Evolutionary conservation across 805 yeast species (phyloP), one percentile per base, ranked within the genome.

Genomic region (Ogataea methanolica): DNA sequence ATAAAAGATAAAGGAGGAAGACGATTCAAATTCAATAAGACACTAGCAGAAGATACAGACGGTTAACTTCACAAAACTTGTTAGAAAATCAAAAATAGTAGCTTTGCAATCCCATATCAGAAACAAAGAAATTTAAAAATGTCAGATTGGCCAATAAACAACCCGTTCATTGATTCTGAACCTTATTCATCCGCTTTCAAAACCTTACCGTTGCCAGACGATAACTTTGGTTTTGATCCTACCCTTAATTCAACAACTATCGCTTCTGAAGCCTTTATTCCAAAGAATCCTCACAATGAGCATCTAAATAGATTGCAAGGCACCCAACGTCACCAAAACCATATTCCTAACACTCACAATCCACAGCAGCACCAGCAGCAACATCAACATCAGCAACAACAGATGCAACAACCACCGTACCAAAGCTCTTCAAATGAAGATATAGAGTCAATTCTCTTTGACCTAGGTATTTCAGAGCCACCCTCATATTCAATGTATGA

Each of bases 191-290:
- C 61, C 43, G 49, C 53, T 42, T 63, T 66, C 57, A 67, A 66
- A 42, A 62, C 72, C 9, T 61, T 75, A 7, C 77, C 81, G 2
- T 59, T 76, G 38, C 83, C 83, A 1, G 76, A 75, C 46, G 83
- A 81, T 45, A 78, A 76, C 48, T 75, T 82, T 55, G 76, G 74
- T 5, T 60, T 65, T 39, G 67, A 60, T 40, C 60, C 61, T 6
- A 42, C 52, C 19, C 51, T 44, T 39, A 53, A 54, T 7, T 22
- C 50, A 14, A 45, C 49, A n/a, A 46, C 72, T 68, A 34, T 51
- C 14, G 43, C 53, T 2, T 46, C 57, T 7, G 43, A 49, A 33
- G 42, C 48, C 34, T 36, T 35, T 15, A 42, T 14, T 19, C 39
- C 40, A 23, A 33, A 16, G 6, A 12, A 7, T 15, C 38, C 7